A percentile compares a stretch with the other conserved stretches of the same genome.
These are phyloP conservation scores for Panicum hallii DNA, from an alignment of 202 grass and related monocot genomes.

Conservation along the genomic window DNA sequence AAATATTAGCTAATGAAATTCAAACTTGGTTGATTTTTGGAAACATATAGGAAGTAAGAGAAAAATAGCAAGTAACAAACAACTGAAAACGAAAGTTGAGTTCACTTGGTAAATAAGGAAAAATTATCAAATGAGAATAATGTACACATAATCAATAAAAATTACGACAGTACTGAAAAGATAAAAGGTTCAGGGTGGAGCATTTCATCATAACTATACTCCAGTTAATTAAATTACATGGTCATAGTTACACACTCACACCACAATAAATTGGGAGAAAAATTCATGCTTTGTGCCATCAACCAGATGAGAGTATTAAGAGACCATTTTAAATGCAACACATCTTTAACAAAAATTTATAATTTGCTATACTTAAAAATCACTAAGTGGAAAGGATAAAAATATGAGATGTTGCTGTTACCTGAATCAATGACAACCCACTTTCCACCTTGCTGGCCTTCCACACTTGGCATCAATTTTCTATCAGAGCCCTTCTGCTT, in stretches of 20 bases:
- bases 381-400: neutral
- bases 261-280: neutral
- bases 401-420: conserved; percentile 33
- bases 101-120: neutral
- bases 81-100: neutral
- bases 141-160: neutral
- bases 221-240: neutral
- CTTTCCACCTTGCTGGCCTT: conserved; percentile 86
- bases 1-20: neutral
- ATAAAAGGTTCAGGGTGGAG: neutral
- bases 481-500: conserved; percentile 84
- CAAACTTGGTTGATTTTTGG: neutral
- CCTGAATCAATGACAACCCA: conserved; percentile 97
- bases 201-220: neutral
- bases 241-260: neutral
- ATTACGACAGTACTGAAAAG: neutral
- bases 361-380: neutral
- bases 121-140: conserved; percentile 3
- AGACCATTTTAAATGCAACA: conserved; percentile 1
- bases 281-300: neutral
- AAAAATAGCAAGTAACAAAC: neutral
- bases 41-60: neutral
- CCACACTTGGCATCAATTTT: conserved; percentile 86
- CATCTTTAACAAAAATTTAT: neutral
- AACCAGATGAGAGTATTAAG: neutral